Conservation (phyloP, 768 basidiomycete species). For the Kwoniella botswanensis region DNA sequence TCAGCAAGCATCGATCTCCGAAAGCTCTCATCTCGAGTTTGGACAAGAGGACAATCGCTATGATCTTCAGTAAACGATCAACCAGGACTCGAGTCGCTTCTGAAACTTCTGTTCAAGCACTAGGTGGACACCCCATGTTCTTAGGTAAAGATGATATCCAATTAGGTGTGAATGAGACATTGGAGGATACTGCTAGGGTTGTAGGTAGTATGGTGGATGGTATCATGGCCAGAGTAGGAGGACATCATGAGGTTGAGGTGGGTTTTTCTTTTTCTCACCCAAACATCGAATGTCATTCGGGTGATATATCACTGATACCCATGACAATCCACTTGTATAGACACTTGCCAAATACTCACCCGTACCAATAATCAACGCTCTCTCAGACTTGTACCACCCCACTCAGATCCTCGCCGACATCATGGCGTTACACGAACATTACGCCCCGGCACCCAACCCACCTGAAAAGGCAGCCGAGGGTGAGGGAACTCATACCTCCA, state of each 20-base stretch:
- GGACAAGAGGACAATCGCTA: constrained; percentile 76
- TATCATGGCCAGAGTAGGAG: constrained; percentile 93
- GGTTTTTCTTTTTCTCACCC: constrained; percentile 32
- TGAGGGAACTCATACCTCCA: constrained; percentile 24
- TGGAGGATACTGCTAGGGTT: constrained; percentile 82
- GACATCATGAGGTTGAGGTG: constrained; percentile 90
- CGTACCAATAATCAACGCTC: constrained; percentile 93
- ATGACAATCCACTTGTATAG: constrained; percentile 60
- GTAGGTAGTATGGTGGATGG: constrained; percentile 95
- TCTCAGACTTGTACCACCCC: constrained; percentile 95
- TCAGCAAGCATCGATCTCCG: constrained; percentile 40
- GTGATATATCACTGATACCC: not conserved
- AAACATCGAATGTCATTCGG: not conserved
- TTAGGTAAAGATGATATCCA: constrained; percentile 90
- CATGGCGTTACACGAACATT: constrained; percentile 78
- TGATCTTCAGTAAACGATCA: constrained; percentile 90
- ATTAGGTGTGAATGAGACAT: constrained; percentile 89
- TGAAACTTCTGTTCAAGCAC: constrained; percentile 76
- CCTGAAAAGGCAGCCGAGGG: constrained; percentile 16
- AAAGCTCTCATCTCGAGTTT: constrained; percentile 28
- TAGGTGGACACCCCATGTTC: constrained; percentile 90
- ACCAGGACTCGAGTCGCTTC: constrained; percentile 88
- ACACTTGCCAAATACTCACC: constrained; percentile 87
- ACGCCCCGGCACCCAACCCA: constrained; percentile 61
- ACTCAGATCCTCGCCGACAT: constrained; percentile 94